Base-by-base conservation (phyloP, 2,329 filamentous ascomycete genomes). In the Fusarium anthophilum region DNA sequence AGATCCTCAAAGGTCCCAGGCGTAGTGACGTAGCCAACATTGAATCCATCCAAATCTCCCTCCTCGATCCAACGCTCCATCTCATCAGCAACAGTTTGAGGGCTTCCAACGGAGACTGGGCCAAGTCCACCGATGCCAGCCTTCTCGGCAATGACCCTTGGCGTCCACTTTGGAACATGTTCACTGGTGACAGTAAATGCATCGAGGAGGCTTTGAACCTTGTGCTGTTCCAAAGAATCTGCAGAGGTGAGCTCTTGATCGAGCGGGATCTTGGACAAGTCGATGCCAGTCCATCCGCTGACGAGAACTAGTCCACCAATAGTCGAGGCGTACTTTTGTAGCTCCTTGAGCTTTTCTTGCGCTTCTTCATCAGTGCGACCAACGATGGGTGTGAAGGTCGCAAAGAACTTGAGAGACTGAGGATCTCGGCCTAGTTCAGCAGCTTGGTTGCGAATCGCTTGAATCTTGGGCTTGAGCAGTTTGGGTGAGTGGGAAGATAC, bases 201-300 rank as follows among this genome's bases (percentile, higher is more conserved):
- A 35, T 87, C 84, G 7, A 89, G 80, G 14, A 87, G 80, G 54
- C 86, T 87, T 37, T 83, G 85, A 5, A 89, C 82, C 70, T 85
- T 87, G 71, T 87, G 81, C 18, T 86, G 87, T 70, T 90, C 88
- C 6, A 83, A 81, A 1, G 88, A 88, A 69, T 91, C 87, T 6
- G 84, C 86, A 1, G 85, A 85, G 2, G 85, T 87, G 68, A 92
- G 83, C 22, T 89, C 87, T 70, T 91, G 85, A 69, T 91, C 90
- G 0, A 91, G 77, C 0, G 88, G 87, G 47, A 91, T 85, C 74
- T 84, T 84, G 8, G 86, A 88, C 22, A 91, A 82, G 74, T 91
- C 89, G 65, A 91, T 90, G 1, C 89, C 89, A 0, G 88, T 90
- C 87, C 87, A 90, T 3, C 88, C 88, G 44, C 85, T 86, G 69